Base-by-base conservation (phyloP, 352 stramenopile genomes). In the Phytopythium vexans region DNA sequence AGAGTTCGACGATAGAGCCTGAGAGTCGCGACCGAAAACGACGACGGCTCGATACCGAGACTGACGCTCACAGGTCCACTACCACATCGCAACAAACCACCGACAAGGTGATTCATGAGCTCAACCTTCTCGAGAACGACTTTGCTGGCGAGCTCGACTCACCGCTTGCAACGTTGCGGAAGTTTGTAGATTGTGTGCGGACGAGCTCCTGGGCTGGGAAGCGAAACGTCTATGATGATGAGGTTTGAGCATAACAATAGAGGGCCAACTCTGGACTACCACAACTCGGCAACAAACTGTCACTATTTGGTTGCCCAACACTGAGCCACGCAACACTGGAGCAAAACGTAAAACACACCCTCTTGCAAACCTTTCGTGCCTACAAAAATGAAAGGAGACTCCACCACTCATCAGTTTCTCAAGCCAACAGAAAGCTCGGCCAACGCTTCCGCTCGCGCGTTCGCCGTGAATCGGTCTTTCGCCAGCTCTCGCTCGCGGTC, bases 201-300 rank as follows among this genome's bases (percentile, higher is more conserved):
- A 89, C 72, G 32, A 89, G 90, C 48, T 68, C 80, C 36, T 90
- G 79, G 77, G 64, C 68, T 38, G 68, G 53, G 50, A 74, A 74
- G 48, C 71, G 77, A 21, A 86, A 83, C 58, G 82, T 92, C n/a
- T 92, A 92, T 58, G 82, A 92, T 35, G 82, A 92, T 51, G 82
- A 92, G 67, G 74, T 90, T 7, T 92, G 78, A 62, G 36, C 6
- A 38, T 34, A 54, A 27, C 8, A 53, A 60, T 41, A 51, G 31
- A 56, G 45, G 31, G 21, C 21, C 39, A 43, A 10, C 7, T n/a
- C 8, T 6, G 39, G 21, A 4, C 1, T 2, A 43, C 8, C 39
- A 27, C 39, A n/a, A 43, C 12, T 6, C 39, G 39, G 12, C 39
- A 43, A 43, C 8, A 43, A 12, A 43, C 7, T n/a, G 21, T 27